phyloP scores from a whole-genome alignment of 2,329 filamentous ascomycete genomes.

The Cryphonectria naterciae region DNA sequence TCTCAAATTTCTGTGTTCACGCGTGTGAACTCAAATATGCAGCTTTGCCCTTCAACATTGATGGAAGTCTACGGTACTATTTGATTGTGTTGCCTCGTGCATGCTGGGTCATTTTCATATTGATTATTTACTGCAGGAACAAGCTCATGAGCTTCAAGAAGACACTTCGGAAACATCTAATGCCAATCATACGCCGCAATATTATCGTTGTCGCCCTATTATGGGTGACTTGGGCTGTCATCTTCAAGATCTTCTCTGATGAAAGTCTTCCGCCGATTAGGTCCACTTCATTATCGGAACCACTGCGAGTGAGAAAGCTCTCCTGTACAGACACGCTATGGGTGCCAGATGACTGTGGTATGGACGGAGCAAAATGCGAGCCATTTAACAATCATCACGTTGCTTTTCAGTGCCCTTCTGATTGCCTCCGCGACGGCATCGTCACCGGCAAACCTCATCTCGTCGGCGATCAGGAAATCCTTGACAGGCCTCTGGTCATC shows the following conservation, averaged over 20 bases:
- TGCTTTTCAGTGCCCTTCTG: conserved; percentile 76
- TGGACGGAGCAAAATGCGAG: conserved; percentile 74
- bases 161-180: background rate
- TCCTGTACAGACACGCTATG: conserved; percentile 73
- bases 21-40: background rate
- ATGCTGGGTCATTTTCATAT: background rate
- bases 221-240: conserved; percentile 36
- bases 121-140: background rate
- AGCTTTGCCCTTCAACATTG: background rate
- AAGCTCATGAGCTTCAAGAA: background rate
- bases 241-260: conserved; percentile 40
- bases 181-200: background rate
- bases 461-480: conserved; percentile 69
- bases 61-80: background rate
- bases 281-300: background rate
- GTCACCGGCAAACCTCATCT: conserved; percentile 72
- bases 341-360: conserved; percentile 69
- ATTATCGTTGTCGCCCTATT: conserved; percentile 5
- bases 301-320: conserved; percentile 38
- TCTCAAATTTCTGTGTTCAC: background rate
- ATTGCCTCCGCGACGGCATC: conserved; percentile 67
- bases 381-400: conserved; percentile 73
- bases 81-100: background rate
- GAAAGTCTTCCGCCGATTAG: conserved; percentile 21
- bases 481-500: conserved; percentile 66